These are phyloP conservation scores for Lachancea fermentati DNA, from an alignment of 805 yeast genomes.

Conservation along the genomic window DNA sequence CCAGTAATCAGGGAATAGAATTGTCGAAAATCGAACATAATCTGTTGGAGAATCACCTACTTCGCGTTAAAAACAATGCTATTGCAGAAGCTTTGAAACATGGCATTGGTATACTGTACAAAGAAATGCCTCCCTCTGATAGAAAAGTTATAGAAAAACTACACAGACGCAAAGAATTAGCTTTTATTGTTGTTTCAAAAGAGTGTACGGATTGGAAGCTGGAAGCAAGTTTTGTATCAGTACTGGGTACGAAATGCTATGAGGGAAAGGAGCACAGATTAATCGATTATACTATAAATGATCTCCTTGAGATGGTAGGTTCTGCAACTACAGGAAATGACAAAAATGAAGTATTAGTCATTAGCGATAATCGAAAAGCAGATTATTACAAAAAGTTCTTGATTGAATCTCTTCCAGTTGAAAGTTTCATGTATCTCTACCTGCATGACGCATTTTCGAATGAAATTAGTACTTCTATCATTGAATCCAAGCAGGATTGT, in stretches of 20 bases:
- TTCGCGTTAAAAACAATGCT: neutral
- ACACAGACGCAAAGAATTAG: conserved; percentile 44
- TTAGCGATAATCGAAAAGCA: conserved; percentile 50
- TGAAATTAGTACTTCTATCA: conserved; percentile 64
- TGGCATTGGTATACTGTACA: conserved; percentile 64
- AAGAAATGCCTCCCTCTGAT: conserved; percentile 53
- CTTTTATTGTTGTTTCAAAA: conserved; percentile 54
- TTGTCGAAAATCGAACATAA: conserved; percentile 38
- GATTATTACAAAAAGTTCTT: conserved; percentile 69
- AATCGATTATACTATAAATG: conserved; percentile 61
- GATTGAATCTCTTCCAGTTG: conserved; percentile 73
- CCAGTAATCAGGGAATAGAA: conserved; percentile 34
- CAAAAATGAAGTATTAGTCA: conserved; percentile 40
- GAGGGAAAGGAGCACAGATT: conserved; percentile 72
- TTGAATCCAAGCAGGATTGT: conserved; percentile 72
- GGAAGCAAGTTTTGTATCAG: conserved; percentile 46
- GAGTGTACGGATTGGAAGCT: conserved; percentile 51
- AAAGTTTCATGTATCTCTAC: conserved; percentile 57
- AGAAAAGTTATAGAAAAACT: conserved; percentile 48
- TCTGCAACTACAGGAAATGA: conserved; percentile 28
- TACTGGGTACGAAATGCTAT: conserved; percentile 64
- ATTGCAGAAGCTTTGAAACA: conserved; percentile 39
- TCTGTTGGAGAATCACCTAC: conserved; percentile 9
- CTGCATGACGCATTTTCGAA: conserved; percentile 64
- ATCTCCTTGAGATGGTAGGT: conserved; percentile 61